Evolutionary conservation across 1,284 basidiomycete genomes (phyloP), one percentile per base, ranked within the genome.

Genomic region (Tranzscheliella williamsii): DNA sequence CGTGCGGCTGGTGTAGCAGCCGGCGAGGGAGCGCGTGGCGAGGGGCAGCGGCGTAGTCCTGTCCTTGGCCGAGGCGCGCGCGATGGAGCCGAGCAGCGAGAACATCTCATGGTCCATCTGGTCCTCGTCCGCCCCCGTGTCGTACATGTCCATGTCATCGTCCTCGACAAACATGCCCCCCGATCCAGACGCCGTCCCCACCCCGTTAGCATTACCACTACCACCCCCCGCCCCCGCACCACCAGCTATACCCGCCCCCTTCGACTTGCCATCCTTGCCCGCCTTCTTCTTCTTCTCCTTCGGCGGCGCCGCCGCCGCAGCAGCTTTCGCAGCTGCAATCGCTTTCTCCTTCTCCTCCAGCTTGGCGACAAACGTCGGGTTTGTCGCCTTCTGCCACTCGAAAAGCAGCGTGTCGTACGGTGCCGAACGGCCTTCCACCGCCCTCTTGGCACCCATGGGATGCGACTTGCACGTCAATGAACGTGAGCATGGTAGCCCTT

Each of bases 381-480:
- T 93, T 74, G 93, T 85, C 27, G 85, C 86, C 32, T 90, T 87
- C 70, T 95, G 90, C 90, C 91, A 97, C 49, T 96, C 93, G 38
- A 77, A 72, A 26, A 75, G 50, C 9, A 98, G 84, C 45, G 87
- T 87, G 72, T 97, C 93, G 78, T 92, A 98, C 2, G 81, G 79
- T 38, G 87, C 85, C 0, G 89, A 89, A 8, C 95, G 88, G 23
- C 91, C 91, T 63, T 85, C 83, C 0, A 98, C 92, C 6, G 89
- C 84, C 17, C 95, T 88, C 78, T 98, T 98, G 21, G 91, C 90
- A 24, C 91, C 91, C 88, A 98, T 95, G 1, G 90, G 89, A 77
- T 98, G 94, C 4, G 94, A 92, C 79, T 98, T 98, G 83, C 94
- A 98, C 0, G 94, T 97, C 27, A 98, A 84, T 12, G 91, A 92